Conservation (phyloP, 768 basidiomycete species). For the Suillus hirtellus region DNA sequence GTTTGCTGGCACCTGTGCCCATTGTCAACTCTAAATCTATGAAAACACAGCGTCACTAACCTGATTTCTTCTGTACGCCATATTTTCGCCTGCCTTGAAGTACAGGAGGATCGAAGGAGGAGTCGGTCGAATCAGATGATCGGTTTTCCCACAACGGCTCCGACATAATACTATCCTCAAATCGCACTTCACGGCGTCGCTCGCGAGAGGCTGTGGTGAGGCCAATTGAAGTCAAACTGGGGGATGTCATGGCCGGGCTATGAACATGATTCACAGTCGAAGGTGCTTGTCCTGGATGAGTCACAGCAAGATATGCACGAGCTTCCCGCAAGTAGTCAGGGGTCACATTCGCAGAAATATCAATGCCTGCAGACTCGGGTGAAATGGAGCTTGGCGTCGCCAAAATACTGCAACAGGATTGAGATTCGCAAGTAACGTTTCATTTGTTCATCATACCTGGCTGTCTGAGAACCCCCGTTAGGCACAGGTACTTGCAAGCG, state of each 20-base stretch:
- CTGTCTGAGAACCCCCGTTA: slow-evolving; percentile 17
- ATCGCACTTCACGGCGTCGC: slow-evolving; percentile 34
- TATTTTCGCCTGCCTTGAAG: slow-evolving; percentile 18
- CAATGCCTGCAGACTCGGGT: slow-evolving; percentile 34
- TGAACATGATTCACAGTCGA: slow-evolving; percentile 15
- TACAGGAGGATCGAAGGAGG: slow-evolving; percentile 27
- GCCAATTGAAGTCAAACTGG: slow-evolving; percentile 33
- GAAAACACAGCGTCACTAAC: slow-evolving; percentile 14
- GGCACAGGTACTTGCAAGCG: slow-evolving; percentile 30
- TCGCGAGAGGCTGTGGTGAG: slow-evolving; percentile 28
- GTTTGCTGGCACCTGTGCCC: slow-evolving; percentile 27
- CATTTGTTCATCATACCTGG: slow-evolving; percentile 5
- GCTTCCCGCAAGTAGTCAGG: slow-evolving; percentile 35
- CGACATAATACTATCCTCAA: slow-evolving; percentile 33
- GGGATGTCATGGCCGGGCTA: slow-evolving; percentile 28
- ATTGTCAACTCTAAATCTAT: not conserved
- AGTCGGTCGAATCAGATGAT: slow-evolving; percentile 30
- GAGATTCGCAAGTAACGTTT: not conserved
- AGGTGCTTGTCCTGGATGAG: slow-evolving; percentile 21
- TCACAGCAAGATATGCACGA: slow-evolving; percentile 33
- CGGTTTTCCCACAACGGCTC: slow-evolving; percentile 31
- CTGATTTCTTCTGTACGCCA: slow-evolving; percentile 19
- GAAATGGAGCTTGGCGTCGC: slow-evolving; percentile 32
- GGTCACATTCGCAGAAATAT: slow-evolving; percentile 31
- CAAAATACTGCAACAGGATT: slow-evolving; percentile 21